A percentile compares a stretch with the other conserved stretches of the same genome.
These are phyloP conservation scores for Populus trichocarpa DNA, from an alignment of 441 rosid genomes.

Conservation along the genomic window DNA sequence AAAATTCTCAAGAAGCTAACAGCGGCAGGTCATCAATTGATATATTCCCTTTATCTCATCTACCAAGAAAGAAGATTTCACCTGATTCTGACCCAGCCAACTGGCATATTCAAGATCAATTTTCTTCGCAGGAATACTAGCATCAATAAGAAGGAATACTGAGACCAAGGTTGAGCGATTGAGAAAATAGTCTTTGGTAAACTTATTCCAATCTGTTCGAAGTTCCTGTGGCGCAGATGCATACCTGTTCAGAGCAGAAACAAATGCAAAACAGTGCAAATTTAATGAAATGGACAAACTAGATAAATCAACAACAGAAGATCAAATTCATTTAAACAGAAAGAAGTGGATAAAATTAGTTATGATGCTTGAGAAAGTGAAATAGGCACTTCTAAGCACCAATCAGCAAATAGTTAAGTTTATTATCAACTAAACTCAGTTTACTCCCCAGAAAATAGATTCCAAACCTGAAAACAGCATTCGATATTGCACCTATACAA, in stretches of 20 bases:
- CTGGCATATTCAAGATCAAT: conserved; percentile 95
- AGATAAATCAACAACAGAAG: conserved; percentile 2
- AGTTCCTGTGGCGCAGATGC: conserved; percentile 89
- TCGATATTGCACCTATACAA: neutral
- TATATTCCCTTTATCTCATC: neutral
- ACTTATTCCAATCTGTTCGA: conserved; percentile 69
- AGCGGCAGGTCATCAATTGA: neutral
- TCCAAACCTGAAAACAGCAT: neutral
- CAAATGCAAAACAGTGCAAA: neutral
- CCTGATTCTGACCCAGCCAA: conserved; percentile 96
- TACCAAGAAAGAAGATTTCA: conserved; percentile 12
- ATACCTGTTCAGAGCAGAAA: conserved; percentile 43
- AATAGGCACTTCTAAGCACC: neutral
- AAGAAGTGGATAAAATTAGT: no score
- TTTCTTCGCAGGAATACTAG: conserved; percentile 80
- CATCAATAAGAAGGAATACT: conserved; percentile 88
- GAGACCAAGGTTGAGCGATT: conserved; percentile 77
- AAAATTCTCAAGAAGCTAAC: neutral
- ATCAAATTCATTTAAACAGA: neutral
- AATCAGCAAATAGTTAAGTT: neutral
- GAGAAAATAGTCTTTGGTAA: conserved; percentile 80
- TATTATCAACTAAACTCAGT: neutral
- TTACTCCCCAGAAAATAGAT: neutral
- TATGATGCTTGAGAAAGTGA: neutral
- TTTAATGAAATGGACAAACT: neutral